These are phyloP conservation scores for Talaromyces sp. DNA, from an alignment of 2,329 filamentous ascomycete genomes.

Conservation along the genomic window DNA sequence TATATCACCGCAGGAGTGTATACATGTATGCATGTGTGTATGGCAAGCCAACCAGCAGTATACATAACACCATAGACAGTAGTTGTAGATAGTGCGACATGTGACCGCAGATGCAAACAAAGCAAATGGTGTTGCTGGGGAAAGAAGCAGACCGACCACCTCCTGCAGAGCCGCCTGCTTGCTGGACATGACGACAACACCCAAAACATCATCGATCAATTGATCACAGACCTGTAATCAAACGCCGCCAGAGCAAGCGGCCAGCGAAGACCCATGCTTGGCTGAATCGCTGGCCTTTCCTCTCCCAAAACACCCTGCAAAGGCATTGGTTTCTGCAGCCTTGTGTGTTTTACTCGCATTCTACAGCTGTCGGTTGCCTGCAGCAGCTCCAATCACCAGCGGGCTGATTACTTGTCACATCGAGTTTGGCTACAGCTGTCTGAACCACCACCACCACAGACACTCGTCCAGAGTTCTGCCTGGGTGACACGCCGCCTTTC, in stretches of 20 bases:
- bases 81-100: neutral
- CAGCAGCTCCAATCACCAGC: neutral
- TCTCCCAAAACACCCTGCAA: neutral
- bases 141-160: neutral
- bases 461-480: neutral
- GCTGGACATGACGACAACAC: neutral
- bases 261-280: neutral
- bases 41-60: neutral
- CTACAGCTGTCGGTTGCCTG: neutral
- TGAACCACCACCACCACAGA: neutral
- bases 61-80: neutral
- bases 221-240: too few species aligned
- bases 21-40: neutral
- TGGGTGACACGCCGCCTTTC: neutral
- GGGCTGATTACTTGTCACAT: neutral
- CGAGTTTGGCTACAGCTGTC: neutral
- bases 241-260: neutral
- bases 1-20: neutral
- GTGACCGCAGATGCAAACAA: neutral
- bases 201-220: neutral
- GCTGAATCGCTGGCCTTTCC: neutral
- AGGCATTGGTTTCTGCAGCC: neutral
- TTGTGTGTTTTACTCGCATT: neutral
- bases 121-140: neutral
- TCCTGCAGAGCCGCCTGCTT: neutral